Base-by-base conservation (phyloP, 306 rosid genomes). In the Sesbania bispinosa region DNA sequence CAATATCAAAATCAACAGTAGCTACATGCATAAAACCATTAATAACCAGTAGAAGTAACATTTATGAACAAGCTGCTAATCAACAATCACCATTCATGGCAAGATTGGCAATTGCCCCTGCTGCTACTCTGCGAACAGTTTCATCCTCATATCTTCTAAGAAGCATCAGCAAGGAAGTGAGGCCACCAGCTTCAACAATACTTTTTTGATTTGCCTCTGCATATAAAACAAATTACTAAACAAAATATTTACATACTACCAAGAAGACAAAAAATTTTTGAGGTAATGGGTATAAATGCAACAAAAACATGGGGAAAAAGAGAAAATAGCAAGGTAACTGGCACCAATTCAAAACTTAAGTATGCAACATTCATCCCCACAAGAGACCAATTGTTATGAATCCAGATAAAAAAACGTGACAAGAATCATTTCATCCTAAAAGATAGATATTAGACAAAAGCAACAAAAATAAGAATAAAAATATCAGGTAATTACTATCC, bases 91-190 rank as follows among this genome's bases (percentile, higher is more conserved):
- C 99, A 77, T 91, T 95, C 99, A 91, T 89, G 16, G 99, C 99
- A 62, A 95, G 97, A 83, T 95, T 95, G 69, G 99, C 96, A 79
- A 95, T 91, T 45, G 99, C 99, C 82, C 96, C 96, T 38, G 97
- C 97, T 47, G 99, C 99, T 61, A 91, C 99, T 85, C 97, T 86
- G 65, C 90, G 92, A 41, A 95, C 88, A 47, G 97, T 95, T 82
- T 95, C 97, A 82, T 95, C 96, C 79, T 91, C 97, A 21, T 84
- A 95, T 84, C 91, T 89, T 84, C 99, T 84, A 79, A 94, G 97
- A 82, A 94, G 99, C 97, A 85, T 86, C 78, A 94, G 77, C 83
- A 94, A 86, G 61, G 97, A 94, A 70, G 94, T 76, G 64, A 95
- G 99, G 71, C 96, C 99, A 32, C 99, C 99, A 63, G 99, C 79